Evolutionary conservation across 2,329 filamentous ascomycete genomes (phyloP), one percentile per base, ranked within the genome.

Genomic region (Dactylonectria macrodidyma): DNA sequence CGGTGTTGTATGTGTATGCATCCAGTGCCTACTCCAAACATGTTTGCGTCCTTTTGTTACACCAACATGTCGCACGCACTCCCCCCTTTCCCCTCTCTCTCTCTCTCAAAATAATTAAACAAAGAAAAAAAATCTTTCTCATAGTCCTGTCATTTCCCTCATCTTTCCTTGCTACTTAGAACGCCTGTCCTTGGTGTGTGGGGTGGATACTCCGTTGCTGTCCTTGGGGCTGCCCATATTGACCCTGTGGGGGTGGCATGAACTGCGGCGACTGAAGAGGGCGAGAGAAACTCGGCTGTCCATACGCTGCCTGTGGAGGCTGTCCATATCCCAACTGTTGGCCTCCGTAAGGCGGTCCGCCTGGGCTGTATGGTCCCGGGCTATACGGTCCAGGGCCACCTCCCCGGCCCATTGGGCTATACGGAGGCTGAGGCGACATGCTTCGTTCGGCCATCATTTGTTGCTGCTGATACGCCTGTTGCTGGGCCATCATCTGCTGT

Each of bases 131-230:
- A 16, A 48, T 36, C 51, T 24, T 59, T 16, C 54, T 19, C 24
- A 16, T 47, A 22, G 38, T 47, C 9, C 44, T 24, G n/a, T 46
- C 19, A 57, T 64, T 41, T 59, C 36, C 33, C 2, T 38, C 30
- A 12, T 24, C 24, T 19, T 22, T 52, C 19, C n/a, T 5, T 47
- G 22, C 33, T 60, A 33, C 38, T 65, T 73, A 82, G 59, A 81
- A 81, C 14, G 79, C 79, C 58, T 82, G 80, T 11, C 81, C 79
- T 56, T 84, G 81, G 54, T 81, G 79, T 19, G 78, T 78, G 2
- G 75, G 76, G 26, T 77, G 75, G 47, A 75, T 59, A 48, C 68
- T 75, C 8, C 74, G 71, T 46, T 63, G 62, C 3, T 60, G 33
- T 30, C 46, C 70, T 71, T 34, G 70, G 46, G 6, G 71, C 68